Conservation (phyloP, 2,329 filamentous ascomycete species). For the Tympanopsis confertula region DNA sequence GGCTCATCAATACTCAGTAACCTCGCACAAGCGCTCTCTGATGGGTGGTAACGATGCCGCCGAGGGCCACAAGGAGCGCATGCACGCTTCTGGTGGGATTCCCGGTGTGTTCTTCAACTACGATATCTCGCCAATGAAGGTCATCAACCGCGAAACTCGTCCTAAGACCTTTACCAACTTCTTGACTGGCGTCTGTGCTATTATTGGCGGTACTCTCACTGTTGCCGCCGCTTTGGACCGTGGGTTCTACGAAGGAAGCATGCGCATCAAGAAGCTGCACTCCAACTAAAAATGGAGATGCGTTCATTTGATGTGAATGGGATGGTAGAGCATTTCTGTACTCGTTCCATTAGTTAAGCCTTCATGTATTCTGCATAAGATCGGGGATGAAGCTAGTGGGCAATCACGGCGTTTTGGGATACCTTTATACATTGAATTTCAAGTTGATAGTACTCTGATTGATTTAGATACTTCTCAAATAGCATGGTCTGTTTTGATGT, state of each 20-base stretch:
- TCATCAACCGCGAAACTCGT: conserved; percentile 87
- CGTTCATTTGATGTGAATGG: too few relatives aligned
- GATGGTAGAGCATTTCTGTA: too few relatives aligned
- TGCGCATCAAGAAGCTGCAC: conserved; percentile 77
- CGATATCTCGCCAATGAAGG: conserved; percentile 99
- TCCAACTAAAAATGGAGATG: conserved; percentile 28
- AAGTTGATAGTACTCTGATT: too few relatives aligned
- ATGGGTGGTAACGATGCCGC: conserved; percentile 71
- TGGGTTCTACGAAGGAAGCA: conserved; percentile 77
- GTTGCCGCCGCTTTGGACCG: conserved; percentile 90
- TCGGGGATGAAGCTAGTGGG: too few relatives aligned
- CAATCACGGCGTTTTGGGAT: too few relatives aligned
- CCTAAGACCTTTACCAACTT: conserved; percentile 86
- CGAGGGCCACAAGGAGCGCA: conserved; percentile 82
- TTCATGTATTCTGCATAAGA: too few relatives aligned
- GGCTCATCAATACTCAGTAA: conserved; percentile 97
- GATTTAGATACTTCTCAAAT: too few relatives aligned
- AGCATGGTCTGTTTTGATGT: too few relatives aligned
- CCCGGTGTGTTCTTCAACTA: conserved; percentile 98
- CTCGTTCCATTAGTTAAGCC: too few relatives aligned
- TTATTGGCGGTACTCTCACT: conserved; percentile 87
- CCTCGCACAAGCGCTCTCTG: conserved; percentile 85
- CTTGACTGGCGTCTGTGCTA: conserved; percentile 83
- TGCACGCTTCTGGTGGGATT: conserved; percentile 84
- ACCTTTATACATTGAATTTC: too few relatives aligned